Evolutionary conservation across 768 basidiomycete genomes (phyloP).

Genomic region (Scleroderma citrinum): DNA sequence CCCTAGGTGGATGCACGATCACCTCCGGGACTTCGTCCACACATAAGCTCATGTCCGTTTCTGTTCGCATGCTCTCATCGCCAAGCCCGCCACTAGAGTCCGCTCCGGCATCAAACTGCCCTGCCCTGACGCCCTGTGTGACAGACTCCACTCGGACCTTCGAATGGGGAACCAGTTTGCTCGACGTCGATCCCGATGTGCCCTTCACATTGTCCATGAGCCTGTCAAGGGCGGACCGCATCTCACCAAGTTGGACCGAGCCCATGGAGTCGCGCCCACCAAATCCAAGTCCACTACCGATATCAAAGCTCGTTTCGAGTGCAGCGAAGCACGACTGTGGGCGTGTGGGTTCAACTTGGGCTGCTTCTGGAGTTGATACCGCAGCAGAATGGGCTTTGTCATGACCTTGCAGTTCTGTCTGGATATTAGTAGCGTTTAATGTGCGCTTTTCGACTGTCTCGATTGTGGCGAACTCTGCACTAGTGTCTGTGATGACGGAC

Average conservation of each 20-base stretch:
- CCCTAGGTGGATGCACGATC: slow-evolving; percentile 4
- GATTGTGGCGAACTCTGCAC: slow-evolving; percentile 47
- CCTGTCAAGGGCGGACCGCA: slow-evolving; percentile 67
- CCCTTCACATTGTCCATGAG: slow-evolving; percentile 62
- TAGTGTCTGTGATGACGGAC: slow-evolving; percentile 33
- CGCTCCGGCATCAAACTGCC: slow-evolving; percentile 33
- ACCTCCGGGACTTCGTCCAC: slow-evolving; percentile 20
- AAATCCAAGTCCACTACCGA: slow-evolving; percentile 18
- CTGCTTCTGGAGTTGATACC: not conserved
- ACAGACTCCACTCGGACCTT: slow-evolving; percentile 23
- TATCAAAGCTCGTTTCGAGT: slow-evolving; percentile 20
- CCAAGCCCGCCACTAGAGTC: slow-evolving; percentile 29
- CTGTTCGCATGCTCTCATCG: slow-evolving; percentile 26
- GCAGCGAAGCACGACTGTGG: slow-evolving; percentile 11
- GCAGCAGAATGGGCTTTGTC: not conserved
- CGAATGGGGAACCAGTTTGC: slow-evolving; percentile 6
- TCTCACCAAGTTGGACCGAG: slow-evolving; percentile 57
- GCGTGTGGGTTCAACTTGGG: slow-evolving; percentile 7
- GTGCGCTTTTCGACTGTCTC: slow-evolving; percentile 41
- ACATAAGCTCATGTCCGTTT: slow-evolving; percentile 28
- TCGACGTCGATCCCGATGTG: slow-evolving; percentile 21
- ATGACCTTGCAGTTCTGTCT: slow-evolving; percentile 1
- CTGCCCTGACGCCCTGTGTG: slow-evolving; percentile 28
- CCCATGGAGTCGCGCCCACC: slow-evolving; percentile 37
- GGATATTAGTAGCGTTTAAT: slow-evolving; percentile 13